Base-by-base conservation (phyloP, 495 filamentous ascomycete species). In the Usnea hakonensis region DNA sequence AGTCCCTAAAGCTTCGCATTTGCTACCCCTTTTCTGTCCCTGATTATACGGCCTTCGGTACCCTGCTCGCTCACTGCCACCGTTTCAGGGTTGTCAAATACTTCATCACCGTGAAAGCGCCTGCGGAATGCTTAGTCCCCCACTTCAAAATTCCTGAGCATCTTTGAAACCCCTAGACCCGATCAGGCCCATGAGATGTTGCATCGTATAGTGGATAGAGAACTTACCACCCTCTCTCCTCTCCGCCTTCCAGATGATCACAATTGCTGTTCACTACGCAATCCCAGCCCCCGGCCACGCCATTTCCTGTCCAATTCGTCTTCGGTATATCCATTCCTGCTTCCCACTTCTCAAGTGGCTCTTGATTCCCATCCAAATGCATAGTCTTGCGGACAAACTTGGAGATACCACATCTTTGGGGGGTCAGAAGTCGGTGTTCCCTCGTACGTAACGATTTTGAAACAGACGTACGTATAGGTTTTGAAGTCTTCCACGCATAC, bases 151-250 rank as follows among this genome's bases (percentile, higher is more conserved):
- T 6, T 61, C 28, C 14, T 37, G 35, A 70, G 40, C 41, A 66
- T 63, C 55, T 57, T 62, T 43, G 52, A 66, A 75, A 67, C 55
- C 58, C 38, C 61, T 67, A 48, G 46, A 57, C 48, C 55, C 43
- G 66, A 17, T 66, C 41, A 65, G 61, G 57, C 46, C 48, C 43
- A 63, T 19, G 11, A 37, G 5, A 64, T 14, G 55, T 60, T 55
- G 35, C 56, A 56, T 61, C 38, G 40, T 64, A 69, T 59, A 64
- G n/a, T 57, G 46, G 7, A 61, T 61, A 69, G 61, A 60, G 63
- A 44, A 85, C 89, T 79, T 68, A 93, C 91, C 91, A 97, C 65
- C 89, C 89, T 71, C 93, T 79, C 75, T 97, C 93, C 65, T 90
- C 90, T 7, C 94, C 94, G 44, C 78, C 78, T 35, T 78, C 81